Evolutionary conservation across 768 basidiomycete genomes (phyloP).

Genomic region (Mycena pura): DNA sequence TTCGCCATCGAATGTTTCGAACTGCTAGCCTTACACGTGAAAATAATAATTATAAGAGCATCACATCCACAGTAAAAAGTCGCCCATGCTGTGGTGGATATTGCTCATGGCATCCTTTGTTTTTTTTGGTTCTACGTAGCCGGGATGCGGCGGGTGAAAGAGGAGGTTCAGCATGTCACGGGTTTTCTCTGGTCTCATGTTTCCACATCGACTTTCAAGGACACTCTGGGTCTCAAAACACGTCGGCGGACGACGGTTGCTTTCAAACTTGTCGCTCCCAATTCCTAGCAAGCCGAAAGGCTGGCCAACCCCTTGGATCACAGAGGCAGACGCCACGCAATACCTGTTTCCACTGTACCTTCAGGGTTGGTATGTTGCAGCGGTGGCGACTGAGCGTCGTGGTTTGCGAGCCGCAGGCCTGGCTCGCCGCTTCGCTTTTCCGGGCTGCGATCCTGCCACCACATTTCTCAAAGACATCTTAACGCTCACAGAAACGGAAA

Average conservation of each 20-base stretch:
- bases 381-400: not conserved
- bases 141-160: too few species aligned
- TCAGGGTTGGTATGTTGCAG: constrained; percentile 18
- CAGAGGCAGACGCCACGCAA: constrained; percentile 10
- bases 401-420: not conserved
- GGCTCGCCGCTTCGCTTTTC: constrained; percentile 14
- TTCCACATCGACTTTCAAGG: constrained; percentile 1
- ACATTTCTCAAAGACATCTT: constrained; percentile 15
- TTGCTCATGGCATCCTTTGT: too few species aligned
- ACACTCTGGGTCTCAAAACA: not conserved
- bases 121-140: too few species aligned
- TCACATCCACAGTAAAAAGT: too few species aligned
- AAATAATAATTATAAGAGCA: too few species aligned
- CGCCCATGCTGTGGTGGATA: too few species aligned
- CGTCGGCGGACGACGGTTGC: not conserved
- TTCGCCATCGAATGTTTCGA: too few species aligned
- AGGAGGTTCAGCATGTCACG: too few species aligned
- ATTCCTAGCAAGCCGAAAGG: constrained; percentile 10
- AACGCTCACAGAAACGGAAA: constrained; percentile 16
- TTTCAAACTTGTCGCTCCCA: not conserved
- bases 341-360: constrained; percentile 22
- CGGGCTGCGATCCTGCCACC: not conserved
- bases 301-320: constrained; percentile 26
- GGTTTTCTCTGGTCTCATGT: too few species aligned
- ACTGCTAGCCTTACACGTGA: too few species aligned